Conservation (phyloP, 108 stramenopile species). For the Pseudonitzschia pungens region DNA sequence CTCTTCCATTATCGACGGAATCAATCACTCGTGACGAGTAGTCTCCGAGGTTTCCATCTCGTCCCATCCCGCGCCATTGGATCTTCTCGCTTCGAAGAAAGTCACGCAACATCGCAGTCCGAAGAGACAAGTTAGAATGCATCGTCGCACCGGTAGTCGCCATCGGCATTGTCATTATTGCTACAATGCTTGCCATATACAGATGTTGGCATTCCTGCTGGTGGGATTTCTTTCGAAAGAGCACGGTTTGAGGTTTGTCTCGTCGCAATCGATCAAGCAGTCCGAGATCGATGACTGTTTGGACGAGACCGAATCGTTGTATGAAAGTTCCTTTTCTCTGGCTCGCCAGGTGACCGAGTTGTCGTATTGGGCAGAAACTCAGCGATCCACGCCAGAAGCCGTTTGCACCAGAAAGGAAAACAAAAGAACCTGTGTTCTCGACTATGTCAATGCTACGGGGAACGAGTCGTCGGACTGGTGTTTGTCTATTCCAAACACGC, state of each 20-base stretch:
- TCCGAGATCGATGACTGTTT: not conserved
- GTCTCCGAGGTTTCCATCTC: no score
- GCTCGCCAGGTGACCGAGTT: not conserved
- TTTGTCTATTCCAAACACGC: not conserved
- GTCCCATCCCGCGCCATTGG: no score
- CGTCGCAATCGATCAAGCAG: not conserved
- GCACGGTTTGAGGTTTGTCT: not conserved
- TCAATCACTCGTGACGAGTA: no score
- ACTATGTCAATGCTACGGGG: conserved; percentile 2
- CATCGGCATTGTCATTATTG: not conserved
- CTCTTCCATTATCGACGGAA: no score
- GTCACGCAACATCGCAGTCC: no score
- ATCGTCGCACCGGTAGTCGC: no score
- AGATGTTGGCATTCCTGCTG: not conserved
- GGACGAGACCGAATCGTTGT: not conserved
- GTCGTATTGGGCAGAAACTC: not conserved
- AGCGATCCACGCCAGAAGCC: not conserved
- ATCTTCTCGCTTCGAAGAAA: no score
- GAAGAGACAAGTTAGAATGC: no score
- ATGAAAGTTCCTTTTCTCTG: not conserved
- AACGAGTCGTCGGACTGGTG: conserved; percentile 2
- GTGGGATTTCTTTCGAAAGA: not conserved
- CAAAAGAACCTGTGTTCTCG: not conserved
- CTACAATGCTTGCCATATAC: not conserved
- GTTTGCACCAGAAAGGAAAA: not conserved